Evolutionary conservation across 1,284 basidiomycete species (phyloP).

Genomic region (Trametes polyzona): DNA sequence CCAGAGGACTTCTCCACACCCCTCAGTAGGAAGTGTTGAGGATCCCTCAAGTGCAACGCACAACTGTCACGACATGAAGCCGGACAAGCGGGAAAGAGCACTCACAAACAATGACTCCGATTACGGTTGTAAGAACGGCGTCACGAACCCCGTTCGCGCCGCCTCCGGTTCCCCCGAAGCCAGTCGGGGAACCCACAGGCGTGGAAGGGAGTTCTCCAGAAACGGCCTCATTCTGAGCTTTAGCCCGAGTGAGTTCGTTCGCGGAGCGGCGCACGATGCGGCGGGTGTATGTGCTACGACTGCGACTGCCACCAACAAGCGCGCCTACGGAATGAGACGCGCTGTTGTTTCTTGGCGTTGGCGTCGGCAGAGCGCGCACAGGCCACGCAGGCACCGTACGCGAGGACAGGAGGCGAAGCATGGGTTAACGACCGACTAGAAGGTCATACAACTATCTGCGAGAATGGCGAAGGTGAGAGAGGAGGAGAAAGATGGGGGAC

Average conservation of each 20-base stretch:
- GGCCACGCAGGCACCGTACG: not conserved
- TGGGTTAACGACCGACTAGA: not conserved
- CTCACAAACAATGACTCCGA: constrained; percentile 24
- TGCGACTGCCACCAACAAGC: not conserved
- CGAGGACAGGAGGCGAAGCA: not conserved
- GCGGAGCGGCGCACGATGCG: not conserved
- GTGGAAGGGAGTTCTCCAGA: constrained; percentile 24
- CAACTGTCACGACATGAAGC: not conserved
- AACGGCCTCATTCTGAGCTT: constrained; percentile 16
- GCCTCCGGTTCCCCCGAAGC: constrained; percentile 18
- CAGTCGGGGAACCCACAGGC: constrained; percentile 19
- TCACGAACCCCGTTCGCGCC: constrained; percentile 21
- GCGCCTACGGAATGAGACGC: not conserved
- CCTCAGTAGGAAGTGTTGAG: not conserved
- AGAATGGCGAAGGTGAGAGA: not conserved
- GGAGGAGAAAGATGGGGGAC: not conserved
- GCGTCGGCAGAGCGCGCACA: not conserved
- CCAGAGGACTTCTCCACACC: too few species aligned
- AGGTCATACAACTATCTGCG: not conserved
- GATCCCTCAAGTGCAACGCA: not conserved
- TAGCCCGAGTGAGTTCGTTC: constrained; percentile 9
- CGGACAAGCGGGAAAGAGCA: not conserved
- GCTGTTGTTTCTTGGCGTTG: not conserved
- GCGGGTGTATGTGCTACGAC: not conserved
- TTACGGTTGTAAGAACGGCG: constrained; percentile 20